phyloP scores from a whole-genome alignment of 805 yeast genomes.

The Saccharomycopsis schoenii region DNA sequence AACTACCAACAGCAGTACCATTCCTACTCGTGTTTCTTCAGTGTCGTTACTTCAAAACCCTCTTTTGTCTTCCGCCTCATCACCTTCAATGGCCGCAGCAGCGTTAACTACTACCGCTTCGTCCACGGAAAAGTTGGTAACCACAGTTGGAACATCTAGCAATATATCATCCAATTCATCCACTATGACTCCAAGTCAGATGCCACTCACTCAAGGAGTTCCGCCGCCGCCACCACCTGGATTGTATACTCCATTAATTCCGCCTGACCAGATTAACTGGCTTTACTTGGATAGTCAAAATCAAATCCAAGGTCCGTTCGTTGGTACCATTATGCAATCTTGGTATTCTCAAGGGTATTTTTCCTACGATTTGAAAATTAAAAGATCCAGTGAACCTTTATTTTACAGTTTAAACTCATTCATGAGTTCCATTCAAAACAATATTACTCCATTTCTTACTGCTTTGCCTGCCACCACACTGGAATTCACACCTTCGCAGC shows the following conservation, averaged over 20 bases:
- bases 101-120: not conserved
- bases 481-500: not conserved
- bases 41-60: not conserved
- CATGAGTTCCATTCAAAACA: slow-evolving; percentile 38
- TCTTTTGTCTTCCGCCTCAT: not conserved
- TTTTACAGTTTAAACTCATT: slow-evolving; percentile 47
- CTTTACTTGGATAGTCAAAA: slow-evolving; percentile 62
- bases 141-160: not conserved
- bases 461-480: slow-evolving; percentile 32
- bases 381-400: slow-evolving; percentile 45
- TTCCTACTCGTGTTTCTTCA: not conserved
- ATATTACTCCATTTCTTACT: slow-evolving; percentile 48
- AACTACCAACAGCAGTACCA: not conserved
- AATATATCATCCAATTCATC: not conserved
- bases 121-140: not conserved
- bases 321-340: slow-evolving; percentile 62
- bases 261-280: slow-evolving; percentile 50
- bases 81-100: not conserved
- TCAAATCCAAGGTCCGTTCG: slow-evolving; percentile 73
- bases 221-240: slow-evolving; percentile 10
- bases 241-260: slow-evolving; percentile 20
- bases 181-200: not conserved
- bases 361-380: slow-evolving; percentile 40
- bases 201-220: not conserved
- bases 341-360: slow-evolving; percentile 64